phyloP scores from a whole-genome alignment of 192 early-diverging fungal species.

The Coemansia sp. region DNA sequence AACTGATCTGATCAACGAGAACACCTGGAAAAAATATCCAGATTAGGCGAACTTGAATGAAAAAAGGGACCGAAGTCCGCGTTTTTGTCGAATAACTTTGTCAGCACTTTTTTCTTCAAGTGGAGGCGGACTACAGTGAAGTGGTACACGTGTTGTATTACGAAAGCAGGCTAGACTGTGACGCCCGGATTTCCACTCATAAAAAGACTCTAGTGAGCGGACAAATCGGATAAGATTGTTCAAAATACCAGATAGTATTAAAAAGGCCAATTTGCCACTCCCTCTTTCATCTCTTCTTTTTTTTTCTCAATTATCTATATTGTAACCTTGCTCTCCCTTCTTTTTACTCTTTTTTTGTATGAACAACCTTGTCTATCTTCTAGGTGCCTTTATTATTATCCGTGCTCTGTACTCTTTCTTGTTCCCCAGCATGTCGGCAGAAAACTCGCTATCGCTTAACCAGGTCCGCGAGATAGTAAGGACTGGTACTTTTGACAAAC shows the following conservation, averaged over 20 bases:
- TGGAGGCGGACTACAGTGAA: background rate
- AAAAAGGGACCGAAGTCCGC: too few species aligned
- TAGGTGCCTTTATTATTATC: constrained; percentile 11
- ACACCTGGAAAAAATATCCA: too few species aligned
- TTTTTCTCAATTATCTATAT: background rate
- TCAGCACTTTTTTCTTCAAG: background rate
- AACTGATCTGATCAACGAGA: background rate
- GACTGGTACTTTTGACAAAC: background rate
- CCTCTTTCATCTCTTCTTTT: background rate
- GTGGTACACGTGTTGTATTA: background rate
- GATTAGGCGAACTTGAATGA: too few species aligned
- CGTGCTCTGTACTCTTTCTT: constrained; percentile 14
- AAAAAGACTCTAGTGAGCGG: background rate
- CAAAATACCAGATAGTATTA: background rate
- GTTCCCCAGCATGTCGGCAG: constrained; percentile 26
- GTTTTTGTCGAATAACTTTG: too few species aligned
- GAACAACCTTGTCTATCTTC: constrained; percentile 21
- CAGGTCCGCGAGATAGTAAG: constrained; percentile 23
- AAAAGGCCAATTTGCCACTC: background rate
- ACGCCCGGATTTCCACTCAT: background rate
- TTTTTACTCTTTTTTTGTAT: constrained; percentile 11
- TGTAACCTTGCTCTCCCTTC: background rate
- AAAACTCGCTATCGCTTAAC: constrained; percentile 18
- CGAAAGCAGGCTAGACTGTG: constrained; percentile 4
- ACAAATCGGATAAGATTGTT: background rate